Evolutionary conservation across 2,329 filamentous ascomycete species (phyloP), one percentile per base, ranked within the genome.

Genomic region (Parastagonospora nodorum): DNA sequence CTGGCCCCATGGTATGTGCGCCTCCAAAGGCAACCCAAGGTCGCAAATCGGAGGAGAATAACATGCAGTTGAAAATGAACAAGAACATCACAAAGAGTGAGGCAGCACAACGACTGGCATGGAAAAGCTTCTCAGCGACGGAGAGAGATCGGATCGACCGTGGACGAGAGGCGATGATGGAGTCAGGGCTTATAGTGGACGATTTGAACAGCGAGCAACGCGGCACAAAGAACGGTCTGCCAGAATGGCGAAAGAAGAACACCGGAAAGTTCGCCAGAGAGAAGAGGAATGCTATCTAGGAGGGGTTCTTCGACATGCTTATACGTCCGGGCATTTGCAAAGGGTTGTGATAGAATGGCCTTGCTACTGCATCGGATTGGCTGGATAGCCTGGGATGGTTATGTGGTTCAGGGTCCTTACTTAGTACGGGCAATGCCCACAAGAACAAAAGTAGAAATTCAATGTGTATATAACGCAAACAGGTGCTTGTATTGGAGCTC

Each of bases 191-290:
- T 1, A 5, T 16, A 1, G 19, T 24, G 0, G 53, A 57, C 2
- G 63, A 62, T 8, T 16, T 68, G 29, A 6, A 11, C 1, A 43
- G 49, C 11, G 62, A 67, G 43, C 4, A 15, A 1, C 1, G 11
- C 3, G 61, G 62, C 2, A 8, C 28, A 5, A 29, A 38, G 2
- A 67, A 67, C 37, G 12, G 12, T 5, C 32, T 68, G 14, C 64
- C 64, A 1, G 61, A 63, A 27, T 67, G 64, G 66, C 61, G 38
- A 41, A 63, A 61, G 41, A 24, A 15, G 5, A 46, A 36, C 5
- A 67, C 59, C 2, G 51, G 58, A n/a, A 41, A 31, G 14, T 63
- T 55, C 14, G 51, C 53, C 2, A 36, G n/a, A n/a, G 43, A 48
- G 30, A 32, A 33, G 32, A 15, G 14, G 27, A 3, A 24, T 5